These are phyloP conservation scores for Neopestalotiopsis sp. DNA, from an alignment of 2,329 filamentous ascomycete genomes.

Conservation along the genomic window DNA sequence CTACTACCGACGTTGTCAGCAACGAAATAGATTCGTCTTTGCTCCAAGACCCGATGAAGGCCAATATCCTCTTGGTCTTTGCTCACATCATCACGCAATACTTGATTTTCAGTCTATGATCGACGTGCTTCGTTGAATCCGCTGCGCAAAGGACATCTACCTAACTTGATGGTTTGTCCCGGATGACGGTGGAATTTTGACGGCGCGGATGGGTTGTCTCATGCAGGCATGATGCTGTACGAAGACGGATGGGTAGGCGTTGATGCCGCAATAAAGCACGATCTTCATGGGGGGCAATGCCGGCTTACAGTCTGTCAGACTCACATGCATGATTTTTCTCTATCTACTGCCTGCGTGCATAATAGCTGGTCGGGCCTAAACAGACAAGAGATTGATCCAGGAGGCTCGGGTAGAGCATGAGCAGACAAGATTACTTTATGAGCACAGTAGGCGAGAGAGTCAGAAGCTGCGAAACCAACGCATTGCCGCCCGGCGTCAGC, in stretches of 20 bases:
- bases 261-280: neutral
- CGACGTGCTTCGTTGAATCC: neutral
- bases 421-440: neutral
- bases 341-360: neutral
- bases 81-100: too few species aligned
- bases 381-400: neutral
- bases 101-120: too few species aligned
- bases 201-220: neutral
- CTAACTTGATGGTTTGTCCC: neutral
- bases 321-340: neutral
- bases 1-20: too few species aligned
- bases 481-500: neutral
- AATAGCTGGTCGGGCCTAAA: neutral
- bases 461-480: neutral
- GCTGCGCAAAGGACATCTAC: neutral
- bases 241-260: neutral
- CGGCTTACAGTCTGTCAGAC: neutral
- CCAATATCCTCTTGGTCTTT: too few species aligned
- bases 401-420: neutral
- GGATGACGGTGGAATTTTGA: neutral
- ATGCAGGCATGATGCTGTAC: constrained; percentile 1
- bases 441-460: neutral
- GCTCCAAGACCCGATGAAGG: too few species aligned
- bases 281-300: neutral
- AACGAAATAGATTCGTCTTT: too few species aligned